Evolutionary conservation across 805 yeast species (phyloP).

Genomic region (Lachancea lanzarotensis): DNA sequence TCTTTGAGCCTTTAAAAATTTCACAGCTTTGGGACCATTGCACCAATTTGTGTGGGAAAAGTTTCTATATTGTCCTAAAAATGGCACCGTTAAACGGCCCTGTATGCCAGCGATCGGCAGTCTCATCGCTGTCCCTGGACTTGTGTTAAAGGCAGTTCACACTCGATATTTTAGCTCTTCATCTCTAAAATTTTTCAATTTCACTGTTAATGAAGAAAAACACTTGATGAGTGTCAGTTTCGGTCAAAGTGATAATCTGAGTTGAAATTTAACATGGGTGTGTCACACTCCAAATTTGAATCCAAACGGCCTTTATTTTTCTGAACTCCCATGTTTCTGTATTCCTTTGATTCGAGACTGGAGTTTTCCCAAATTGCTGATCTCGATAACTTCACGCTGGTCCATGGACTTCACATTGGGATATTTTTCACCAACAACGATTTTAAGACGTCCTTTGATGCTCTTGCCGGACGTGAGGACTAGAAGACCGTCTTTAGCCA

Average conservation of each 20-base stretch:
- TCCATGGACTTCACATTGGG: not conserved
- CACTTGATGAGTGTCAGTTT: not conserved
- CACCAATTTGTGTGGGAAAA: slow-evolving; percentile 9
- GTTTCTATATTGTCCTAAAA: slow-evolving; percentile 5
- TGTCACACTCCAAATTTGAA: too few species aligned
- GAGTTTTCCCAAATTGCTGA: not conserved
- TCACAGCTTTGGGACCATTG: slow-evolving; percentile 25
- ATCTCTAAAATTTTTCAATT: slow-evolving; percentile 6
- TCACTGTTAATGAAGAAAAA: not conserved
- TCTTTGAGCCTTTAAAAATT: slow-evolving; percentile 30
- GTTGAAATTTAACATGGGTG: too few species aligned
- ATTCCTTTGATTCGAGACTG: not conserved
- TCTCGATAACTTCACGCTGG: not conserved
- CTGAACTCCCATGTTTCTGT: not conserved
- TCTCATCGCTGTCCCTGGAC: slow-evolving; percentile 2
- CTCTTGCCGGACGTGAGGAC: not conserved
- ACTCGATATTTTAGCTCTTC: not conserved
- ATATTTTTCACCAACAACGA: not conserved
- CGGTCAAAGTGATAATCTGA: not conserved
- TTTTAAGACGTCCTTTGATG: not conserved
- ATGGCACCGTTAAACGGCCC: slow-evolving; percentile 1
- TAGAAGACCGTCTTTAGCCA: slow-evolving; percentile 2
- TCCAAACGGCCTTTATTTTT: not conserved
- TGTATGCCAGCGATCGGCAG: slow-evolving; percentile 1
- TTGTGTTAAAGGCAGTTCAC: not conserved